These are phyloP conservation scores for Rhynchosporium agropyri DNA, from an alignment of 2,329 filamentous ascomycete species.

Conservation along the genomic window DNA sequence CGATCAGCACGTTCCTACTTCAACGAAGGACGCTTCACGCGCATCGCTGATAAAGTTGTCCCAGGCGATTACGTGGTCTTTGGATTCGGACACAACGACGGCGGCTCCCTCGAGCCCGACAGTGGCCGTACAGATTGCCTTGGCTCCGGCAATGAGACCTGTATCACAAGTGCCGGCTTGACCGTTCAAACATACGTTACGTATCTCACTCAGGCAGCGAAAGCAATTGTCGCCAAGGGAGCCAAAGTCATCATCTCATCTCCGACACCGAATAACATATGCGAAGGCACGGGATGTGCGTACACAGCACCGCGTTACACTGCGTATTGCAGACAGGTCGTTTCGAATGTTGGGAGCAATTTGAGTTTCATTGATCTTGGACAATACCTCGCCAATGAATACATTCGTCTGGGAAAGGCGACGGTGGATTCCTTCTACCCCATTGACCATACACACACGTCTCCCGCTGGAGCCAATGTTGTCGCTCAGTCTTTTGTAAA, in stretches of 20 bases:
- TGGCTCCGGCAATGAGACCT: conserved; percentile 51
- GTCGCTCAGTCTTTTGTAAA: conserved; percentile 61
- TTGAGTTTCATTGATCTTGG: conserved; percentile 61
- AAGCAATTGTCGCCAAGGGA: conserved; percentile 52
- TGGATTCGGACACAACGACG: conserved; percentile 70
- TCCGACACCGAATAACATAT: conserved; percentile 66
- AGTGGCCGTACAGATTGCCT: conserved; percentile 64
- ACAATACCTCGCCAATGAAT: conserved; percentile 55
- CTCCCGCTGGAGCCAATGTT: conserved; percentile 54
- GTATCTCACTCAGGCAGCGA: conserved; percentile 36
- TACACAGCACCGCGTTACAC: conserved; percentile 58
- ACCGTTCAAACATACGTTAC: conserved; percentile 40
- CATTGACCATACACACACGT: conserved; percentile 63
- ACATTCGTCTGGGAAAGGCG: conserved; percentile 49
- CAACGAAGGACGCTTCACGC: conserved; percentile 65
- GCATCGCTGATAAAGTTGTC: conserved; percentile 51
- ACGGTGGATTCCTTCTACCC: conserved; percentile 56
- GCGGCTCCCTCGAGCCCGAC: conserved; percentile 56
- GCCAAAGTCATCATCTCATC: conserved; percentile 61
- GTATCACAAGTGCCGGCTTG: conserved; percentile 52
- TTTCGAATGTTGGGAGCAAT: conserved; percentile 42
- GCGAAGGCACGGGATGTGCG: conserved; percentile 56
- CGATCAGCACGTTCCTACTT: conserved; percentile 68
- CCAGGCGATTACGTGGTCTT: conserved; percentile 55
- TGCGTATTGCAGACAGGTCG: conserved; percentile 54